These are phyloP conservation scores for Fusarium subtropicale DNA, from an alignment of 2,329 filamentous ascomycete species.

Conservation along the genomic window DNA sequence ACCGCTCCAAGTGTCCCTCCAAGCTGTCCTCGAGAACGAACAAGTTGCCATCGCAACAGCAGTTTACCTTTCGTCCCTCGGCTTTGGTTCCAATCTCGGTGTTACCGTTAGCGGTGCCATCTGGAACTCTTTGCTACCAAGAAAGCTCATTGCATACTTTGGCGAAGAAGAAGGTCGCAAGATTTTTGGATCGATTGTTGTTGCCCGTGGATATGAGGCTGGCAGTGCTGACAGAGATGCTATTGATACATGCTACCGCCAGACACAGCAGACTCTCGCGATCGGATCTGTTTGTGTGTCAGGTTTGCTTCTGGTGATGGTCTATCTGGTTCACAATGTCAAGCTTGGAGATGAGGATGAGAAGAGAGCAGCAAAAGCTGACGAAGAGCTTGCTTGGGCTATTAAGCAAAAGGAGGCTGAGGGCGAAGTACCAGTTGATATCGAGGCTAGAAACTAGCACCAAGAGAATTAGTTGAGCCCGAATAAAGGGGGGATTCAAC, in stretches of 20 bases:
- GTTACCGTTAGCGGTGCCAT: conserved; percentile 33
- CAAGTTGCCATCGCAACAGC: conserved; percentile 33
- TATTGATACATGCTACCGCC: conserved; percentile 23
- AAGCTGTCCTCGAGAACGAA: conserved; percentile 27
- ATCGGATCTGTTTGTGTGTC: conserved; percentile 34
- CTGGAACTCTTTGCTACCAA: conserved; percentile 34
- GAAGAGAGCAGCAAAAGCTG: conserved; percentile 28
- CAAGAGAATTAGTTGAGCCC: neutral
- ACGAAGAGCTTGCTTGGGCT: conserved; percentile 36
- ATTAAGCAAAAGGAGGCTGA: conserved; percentile 27
- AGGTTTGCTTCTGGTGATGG: conserved; percentile 2
- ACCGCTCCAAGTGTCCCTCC: conserved; percentile 10
- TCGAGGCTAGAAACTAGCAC: neutral
- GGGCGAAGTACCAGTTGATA: neutral
- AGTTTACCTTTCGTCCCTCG: conserved; percentile 29
- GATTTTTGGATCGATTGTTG: conserved; percentile 33
- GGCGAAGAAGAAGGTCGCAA: conserved; percentile 10
- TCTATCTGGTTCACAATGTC: conserved; percentile 16
- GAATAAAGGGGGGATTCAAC: no score
- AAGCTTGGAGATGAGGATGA: conserved; percentile 29
- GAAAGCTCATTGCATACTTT: conserved; percentile 22
- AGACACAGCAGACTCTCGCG: conserved; percentile 33
- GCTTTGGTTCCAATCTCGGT: conserved; percentile 33
- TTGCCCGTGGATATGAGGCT: conserved; percentile 17
- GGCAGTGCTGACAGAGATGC: conserved; percentile 18